Percentiles rank a stretch among this genome's conserved stretches.
Conservation (phyloP, 2,329 filamentous ascomycete genomes). For the Harringtonia lauricola region DNA sequence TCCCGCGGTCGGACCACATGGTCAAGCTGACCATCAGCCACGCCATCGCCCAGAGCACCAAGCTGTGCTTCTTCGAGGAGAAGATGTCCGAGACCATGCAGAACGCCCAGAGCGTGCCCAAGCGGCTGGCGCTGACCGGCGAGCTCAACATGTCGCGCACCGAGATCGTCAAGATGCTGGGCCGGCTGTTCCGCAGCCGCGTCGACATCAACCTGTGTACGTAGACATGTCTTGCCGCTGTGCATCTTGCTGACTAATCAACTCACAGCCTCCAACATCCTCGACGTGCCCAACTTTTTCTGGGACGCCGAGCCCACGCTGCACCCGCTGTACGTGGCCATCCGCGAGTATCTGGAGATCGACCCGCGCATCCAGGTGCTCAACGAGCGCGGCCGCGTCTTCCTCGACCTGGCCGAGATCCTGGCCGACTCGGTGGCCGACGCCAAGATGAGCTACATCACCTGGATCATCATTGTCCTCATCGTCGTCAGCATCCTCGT, state of each 20-base stretch:
- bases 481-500: constrained; percentile 87
- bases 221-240: no score
- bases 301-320: constrained; percentile 96
- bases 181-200: constrained; percentile 80
- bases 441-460: constrained; percentile 90
- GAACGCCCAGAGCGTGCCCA: constrained; percentile 85
- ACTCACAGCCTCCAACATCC: constrained; percentile 71
- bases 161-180: constrained; percentile 87
- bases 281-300: constrained; percentile 95
- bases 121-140: constrained; percentile 77
- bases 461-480: constrained; percentile 94
- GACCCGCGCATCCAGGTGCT: constrained; percentile 91
- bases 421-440: constrained; percentile 86
- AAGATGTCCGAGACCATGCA: constrained; percentile 91
- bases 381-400: constrained; percentile 93
- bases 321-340: constrained; percentile 85
- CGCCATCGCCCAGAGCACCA: constrained; percentile 94
- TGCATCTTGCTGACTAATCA: background rate
- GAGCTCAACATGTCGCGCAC: constrained; percentile 82
- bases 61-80: constrained; percentile 92
- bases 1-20: constrained; percentile 90
- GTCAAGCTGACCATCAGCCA: constrained; percentile 97
- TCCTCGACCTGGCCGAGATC: constrained; percentile 92
- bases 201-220: constrained; percentile 97
- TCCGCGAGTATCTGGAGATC: constrained; percentile 96